phyloP scores from a whole-genome alignment of 192 early-diverging fungal genomes.

The Coemansia sp. region DNA sequence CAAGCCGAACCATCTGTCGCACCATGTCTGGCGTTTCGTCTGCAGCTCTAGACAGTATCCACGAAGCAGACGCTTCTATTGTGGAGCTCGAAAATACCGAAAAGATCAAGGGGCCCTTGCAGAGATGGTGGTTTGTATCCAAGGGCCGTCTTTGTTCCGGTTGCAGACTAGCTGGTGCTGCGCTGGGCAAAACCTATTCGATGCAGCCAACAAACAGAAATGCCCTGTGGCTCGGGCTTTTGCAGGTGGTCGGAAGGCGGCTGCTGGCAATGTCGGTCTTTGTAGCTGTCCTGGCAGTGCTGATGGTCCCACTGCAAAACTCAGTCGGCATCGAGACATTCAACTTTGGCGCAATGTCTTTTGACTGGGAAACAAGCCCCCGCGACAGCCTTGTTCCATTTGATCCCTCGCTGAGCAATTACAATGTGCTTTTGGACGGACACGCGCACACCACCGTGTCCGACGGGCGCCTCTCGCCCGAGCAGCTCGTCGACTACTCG shows the following conservation, averaged over 20 bases:
- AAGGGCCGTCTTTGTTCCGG: no score
- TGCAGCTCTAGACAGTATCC: no score
- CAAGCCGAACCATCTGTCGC: no score
- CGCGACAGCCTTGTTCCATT: constrained; percentile 22
- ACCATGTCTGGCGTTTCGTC: no score
- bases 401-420: constrained; percentile 25
- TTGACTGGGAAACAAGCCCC: constrained; percentile 31
- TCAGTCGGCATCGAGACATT: constrained; percentile 11
- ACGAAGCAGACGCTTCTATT: no score
- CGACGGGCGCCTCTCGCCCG: constrained; percentile 59
- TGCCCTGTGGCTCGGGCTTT: not conserved
- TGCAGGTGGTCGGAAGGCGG: constrained; percentile 10
- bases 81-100: no score
- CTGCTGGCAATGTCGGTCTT: constrained; percentile 11
- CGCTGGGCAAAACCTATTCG: no score
- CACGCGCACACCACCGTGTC: constrained; percentile 64
- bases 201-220: not conserved
- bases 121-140: no score
- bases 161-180: not conserved
- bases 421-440: constrained; percentile 61
- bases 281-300: constrained; percentile 10
- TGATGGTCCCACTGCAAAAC: constrained; percentile 21
- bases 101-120: no score
- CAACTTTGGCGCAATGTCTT: constrained; percentile 18
- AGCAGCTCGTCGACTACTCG: constrained; percentile 63